Evolutionary conservation across 192 early-diverging fungal genomes (phyloP), one percentile per base, ranked within the genome.

Genomic region (Dissophora globulifera): DNA sequence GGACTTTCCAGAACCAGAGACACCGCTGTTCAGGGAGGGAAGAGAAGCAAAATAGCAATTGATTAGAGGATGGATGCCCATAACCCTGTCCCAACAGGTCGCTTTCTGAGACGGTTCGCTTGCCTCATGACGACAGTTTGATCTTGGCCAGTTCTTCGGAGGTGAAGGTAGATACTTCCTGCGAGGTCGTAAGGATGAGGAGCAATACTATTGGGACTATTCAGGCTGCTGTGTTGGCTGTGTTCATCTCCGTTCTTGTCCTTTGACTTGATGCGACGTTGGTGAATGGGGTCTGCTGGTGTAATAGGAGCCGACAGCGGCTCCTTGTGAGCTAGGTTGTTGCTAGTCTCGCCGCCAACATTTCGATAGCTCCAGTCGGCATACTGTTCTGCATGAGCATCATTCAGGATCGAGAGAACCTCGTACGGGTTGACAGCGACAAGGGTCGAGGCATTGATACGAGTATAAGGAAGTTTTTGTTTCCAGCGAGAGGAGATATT

Each of bases 1-100:
- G 1, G 95, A 85, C 69, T 98, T 98, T 47, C 96, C 95, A 29
- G 90, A 91, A 7, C 95, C 95, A 31, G 87, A 85, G 49, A 94
- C 87, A 32, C 96, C 96, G 63, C 94, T 94, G 78, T 10, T n/a
- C n/a, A n/a, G n/a, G n/a, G n/a, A n/a, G n/a, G n/a, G n/a, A n/a
- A n/a, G n/a, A n/a, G n/a, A n/a, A n/a, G n/a, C n/a, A n/a, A n/a
- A n/a, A n/a, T n/a, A n/a, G n/a, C n/a, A n/a, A n/a, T n/a, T n/a
- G n/a, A n/a, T n/a, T n/a, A n/a, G n/a, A n/a, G n/a, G n/a, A n/a
- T n/a, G n/a, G n/a, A n/a, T n/a, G n/a, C n/a, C n/a, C n/a, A n/a
- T n/a, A n/a, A n/a, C n/a, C n/a, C n/a, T n/a, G n/a, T n/a, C n/a
- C n/a, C n/a, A n/a, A n/a, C n/a, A n/a, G n/a, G n/a, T n/a, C n/a